These are phyloP conservation scores for Malassezia obtusa DNA, from an alignment of 1,284 basidiomycete species.

Conservation along the genomic window DNA sequence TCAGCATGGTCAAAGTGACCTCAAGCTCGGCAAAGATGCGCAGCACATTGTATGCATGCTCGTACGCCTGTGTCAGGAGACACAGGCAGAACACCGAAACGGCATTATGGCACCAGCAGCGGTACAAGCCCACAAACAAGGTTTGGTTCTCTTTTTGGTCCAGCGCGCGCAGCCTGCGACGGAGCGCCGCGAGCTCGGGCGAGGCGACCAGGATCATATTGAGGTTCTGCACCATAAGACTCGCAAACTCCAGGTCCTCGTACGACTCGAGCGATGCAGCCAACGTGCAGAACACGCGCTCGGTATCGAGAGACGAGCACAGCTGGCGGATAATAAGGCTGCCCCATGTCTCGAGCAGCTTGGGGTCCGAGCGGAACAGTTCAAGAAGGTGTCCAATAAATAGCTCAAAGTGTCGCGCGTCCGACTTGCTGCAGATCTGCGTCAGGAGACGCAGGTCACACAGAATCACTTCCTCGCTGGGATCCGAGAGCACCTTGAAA, in stretches of 20 bases:
- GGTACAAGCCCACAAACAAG: slow-evolving; percentile 80
- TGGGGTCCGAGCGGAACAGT: slow-evolving; percentile 86
- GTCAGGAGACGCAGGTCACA: slow-evolving; percentile 89
- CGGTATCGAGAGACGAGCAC: slow-evolving; percentile 86
- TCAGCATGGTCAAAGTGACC: slow-evolving; percentile 83
- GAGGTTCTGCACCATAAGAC: slow-evolving; percentile 91
- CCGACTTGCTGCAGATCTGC: slow-evolving; percentile 82
- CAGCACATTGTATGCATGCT: slow-evolving; percentile 93
- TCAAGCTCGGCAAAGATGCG: slow-evolving; percentile 89
- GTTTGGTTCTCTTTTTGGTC: slow-evolving; percentile 82
- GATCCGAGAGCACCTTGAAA: slow-evolving; percentile 89
- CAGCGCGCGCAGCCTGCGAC: slow-evolving; percentile 79
- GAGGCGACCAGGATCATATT: slow-evolving; percentile 95
- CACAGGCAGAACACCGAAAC: slow-evolving; percentile 93
- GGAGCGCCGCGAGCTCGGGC: slow-evolving; percentile 84
- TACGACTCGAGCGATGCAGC: slow-evolving; percentile 96
- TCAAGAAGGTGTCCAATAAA: slow-evolving; percentile 65
- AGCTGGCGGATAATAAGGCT: slow-evolving; percentile 92
- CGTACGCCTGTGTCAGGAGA: slow-evolving; percentile 91
- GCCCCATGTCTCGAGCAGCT: slow-evolving; percentile 79
- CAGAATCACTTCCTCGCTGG: slow-evolving; percentile 93
- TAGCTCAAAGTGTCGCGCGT: slow-evolving; percentile 85
- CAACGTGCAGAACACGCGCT: slow-evolving; percentile 87
- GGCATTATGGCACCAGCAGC: slow-evolving; percentile 97
- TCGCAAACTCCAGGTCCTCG: slow-evolving; percentile 95